A percentile compares a stretch with the other conserved stretches of the same genome.
phyloP scores from a whole-genome alignment of 2,329 filamentous ascomycete genomes.

The Neofusicoccum laricinum region DNA sequence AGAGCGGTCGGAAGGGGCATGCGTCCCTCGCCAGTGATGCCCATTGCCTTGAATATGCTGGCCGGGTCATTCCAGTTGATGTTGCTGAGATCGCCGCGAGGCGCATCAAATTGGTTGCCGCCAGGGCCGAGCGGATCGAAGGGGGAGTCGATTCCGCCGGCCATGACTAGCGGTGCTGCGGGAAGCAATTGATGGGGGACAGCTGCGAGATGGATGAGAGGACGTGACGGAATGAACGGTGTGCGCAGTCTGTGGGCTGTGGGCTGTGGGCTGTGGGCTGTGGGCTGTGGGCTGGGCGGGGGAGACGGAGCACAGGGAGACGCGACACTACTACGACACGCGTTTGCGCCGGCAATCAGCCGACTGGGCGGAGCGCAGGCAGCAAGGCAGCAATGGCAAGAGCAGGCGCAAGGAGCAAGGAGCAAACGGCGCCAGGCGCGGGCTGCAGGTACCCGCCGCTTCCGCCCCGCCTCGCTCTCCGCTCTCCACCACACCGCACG shows the following conservation, averaged over 20 bases:
- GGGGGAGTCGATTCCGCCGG: background rate
- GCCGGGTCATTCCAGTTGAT: background rate
- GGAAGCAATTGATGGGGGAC: too few relatives aligned
- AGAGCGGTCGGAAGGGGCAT: conserved; percentile 13
- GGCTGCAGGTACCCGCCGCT: background rate
- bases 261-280: too few relatives aligned
- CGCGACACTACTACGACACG: too few relatives aligned
- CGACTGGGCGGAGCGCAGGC: background rate
- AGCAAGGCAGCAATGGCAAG: background rate
- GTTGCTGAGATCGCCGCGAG: background rate
- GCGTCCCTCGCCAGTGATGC: background rate
- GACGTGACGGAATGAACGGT: too few relatives aligned
- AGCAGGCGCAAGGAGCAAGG: too few relatives aligned
- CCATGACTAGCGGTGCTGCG: background rate
- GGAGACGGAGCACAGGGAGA: background rate
- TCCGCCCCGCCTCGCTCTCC: background rate
- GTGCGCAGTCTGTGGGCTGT: too few relatives aligned
- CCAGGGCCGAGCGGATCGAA: background rate
- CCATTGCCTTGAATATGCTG: background rate
- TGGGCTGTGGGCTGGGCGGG: too few relatives aligned
- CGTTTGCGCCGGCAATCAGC: background rate
- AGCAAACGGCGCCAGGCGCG: background rate
- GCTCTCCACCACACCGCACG: background rate
- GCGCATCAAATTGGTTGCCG: background rate
- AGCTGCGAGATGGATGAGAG: too few relatives aligned